Base-by-base conservation (phyloP, 2,329 filamentous ascomycete genomes). In the Epichloe brachyelytri region DNA sequence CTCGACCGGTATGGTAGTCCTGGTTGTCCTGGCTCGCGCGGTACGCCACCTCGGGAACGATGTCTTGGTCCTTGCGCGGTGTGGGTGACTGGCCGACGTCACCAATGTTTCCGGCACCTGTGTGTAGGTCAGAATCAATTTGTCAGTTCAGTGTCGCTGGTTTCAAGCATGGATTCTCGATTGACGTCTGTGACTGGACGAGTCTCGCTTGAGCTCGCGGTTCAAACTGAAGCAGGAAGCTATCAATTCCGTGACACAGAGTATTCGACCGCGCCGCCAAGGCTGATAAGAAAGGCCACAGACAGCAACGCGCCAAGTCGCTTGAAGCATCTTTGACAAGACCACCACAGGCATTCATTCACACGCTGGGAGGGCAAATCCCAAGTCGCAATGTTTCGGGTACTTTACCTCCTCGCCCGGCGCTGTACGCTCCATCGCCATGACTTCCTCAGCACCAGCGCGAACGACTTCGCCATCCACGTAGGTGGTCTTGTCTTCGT, bases 381-480 rank as follows among this genome's bases (percentile, higher is more conserved):
- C 26, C 26, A 8, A 26, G 26, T 26, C 26, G 26, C 26, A 38
- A 38, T 38, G 36, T 38, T 38, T n/a, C 36, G 14, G 7, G 3
- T 43, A 33, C 58, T 70, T 59, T 65, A 79, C 78, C 78, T 71
- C 78, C 78, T 60, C 78, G 74, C 20, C 78, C 78, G 10, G 77
- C 72, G 62, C 76, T 80, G 63, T 72, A 80, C 43, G 76, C 74
- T 57, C 78, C 78, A 56, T 80, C 77, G 22, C 72, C 71, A 58
- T 81, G 77, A 63, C 73, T 76, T 56, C 77, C 61, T 71, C 69
- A 3, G 67, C 61, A 47, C 77, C 78, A 43, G 71, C 61, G 46
- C 79, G 77, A 51, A 78, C 77, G 49, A 84, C 77, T 56, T 79
- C 77, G 58, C 79, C 80, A 56, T 84, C 80, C 55, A 74, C 72